Evolutionary conservation across 1,284 basidiomycete species (phyloP), one percentile per base, ranked within the genome.

Genomic region (Ganoderma lingzhi): DNA sequence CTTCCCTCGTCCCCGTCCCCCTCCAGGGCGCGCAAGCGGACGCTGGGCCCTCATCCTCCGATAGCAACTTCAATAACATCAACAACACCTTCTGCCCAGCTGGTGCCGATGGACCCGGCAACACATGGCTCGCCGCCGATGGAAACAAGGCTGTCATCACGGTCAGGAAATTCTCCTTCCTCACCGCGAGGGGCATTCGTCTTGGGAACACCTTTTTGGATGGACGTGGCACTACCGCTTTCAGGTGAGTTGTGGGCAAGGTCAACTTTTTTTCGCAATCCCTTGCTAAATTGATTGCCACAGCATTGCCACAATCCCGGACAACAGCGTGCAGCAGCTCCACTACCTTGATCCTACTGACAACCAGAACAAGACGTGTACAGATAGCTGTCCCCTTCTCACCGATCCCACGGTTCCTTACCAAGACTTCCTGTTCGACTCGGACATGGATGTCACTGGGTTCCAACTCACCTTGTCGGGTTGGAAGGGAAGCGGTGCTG

Each of bases 161-260:
- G 35, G 84, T 96, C 48, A 86, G 93, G 62, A 87, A 92, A 55
- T 94, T 93, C 79, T 84, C 88, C 41, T 91, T 87, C 75, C 87
- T 94, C 70, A 89, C 86, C 66, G 92, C 89, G 2, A 90, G 86
- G 65, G 97, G 97, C 12, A 80, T 99, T 61, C 90, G 97, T 56
- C 83, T 99, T 51, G 96, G 95, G 39, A 99, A 99, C 82, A 96
- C 96, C 0, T 95, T 96, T 79, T 84, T 91, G 70, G 83, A 87
- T 62, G 89, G 91, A 59, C 90, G 93, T 71, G 93, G 95, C 28
- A 96, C 96, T 0, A 93, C 89, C 23, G 87, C 85, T 2, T 99
- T 99, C 80, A 93, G 88, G 95, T 96, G 78, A 68, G 88, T 80
- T 32, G 62, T 32, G 15, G 65, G 45, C 1, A 30, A 17, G 6